Conservation (phyloP, 208 protist genomes). For the Leishmania martiniquensis region DNA sequence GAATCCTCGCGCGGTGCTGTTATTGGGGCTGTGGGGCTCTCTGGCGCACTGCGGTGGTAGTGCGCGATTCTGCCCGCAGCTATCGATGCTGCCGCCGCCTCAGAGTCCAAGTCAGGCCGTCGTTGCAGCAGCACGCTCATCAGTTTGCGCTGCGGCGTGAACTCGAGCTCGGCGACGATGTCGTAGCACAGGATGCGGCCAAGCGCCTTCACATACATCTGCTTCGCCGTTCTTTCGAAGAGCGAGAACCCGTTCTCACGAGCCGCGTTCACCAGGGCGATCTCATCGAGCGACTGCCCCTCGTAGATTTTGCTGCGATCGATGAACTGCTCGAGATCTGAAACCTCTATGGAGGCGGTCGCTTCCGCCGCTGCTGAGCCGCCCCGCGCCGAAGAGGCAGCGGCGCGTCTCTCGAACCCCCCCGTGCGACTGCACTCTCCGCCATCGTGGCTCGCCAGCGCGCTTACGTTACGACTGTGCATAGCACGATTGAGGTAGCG, state of each 20-base stretch:
- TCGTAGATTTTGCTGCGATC: conserved; percentile 86
- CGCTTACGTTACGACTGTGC: conserved; percentile 34
- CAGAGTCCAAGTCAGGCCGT: conserved; percentile 41
- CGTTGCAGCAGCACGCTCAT: conserved; percentile 85
- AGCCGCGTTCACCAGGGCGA: conserved; percentile 87
- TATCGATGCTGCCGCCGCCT: conserved; percentile 21
- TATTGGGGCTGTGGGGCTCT: not conserved
- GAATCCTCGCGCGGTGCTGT: not conserved
- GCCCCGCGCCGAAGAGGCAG: not conserved
- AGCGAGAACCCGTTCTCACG: conserved; percentile 82
- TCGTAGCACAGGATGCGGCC: conserved; percentile 73
- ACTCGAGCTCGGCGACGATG: conserved; percentile 84
- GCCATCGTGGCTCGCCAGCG: conserved; percentile 10
- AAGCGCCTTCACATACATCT: conserved; percentile 69
- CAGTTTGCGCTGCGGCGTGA: conserved; percentile 82
- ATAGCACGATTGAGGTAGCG: conserved; percentile 42
- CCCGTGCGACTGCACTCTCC: not conserved
- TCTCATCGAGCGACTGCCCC: conserved; percentile 92
- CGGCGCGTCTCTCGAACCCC: not conserved
- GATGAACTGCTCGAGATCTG: conserved; percentile 36
- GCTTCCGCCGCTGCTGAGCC: not conserved
- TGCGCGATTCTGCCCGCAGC: conserved; percentile 25
- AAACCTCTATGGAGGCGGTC: not conserved
- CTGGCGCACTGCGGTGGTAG: conserved; percentile 34
- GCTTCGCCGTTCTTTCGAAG: conserved; percentile 56